Base-by-base conservation (phyloP, 2,329 filamentous ascomycete species). In the Microcyclospora tardicrescens region DNA sequence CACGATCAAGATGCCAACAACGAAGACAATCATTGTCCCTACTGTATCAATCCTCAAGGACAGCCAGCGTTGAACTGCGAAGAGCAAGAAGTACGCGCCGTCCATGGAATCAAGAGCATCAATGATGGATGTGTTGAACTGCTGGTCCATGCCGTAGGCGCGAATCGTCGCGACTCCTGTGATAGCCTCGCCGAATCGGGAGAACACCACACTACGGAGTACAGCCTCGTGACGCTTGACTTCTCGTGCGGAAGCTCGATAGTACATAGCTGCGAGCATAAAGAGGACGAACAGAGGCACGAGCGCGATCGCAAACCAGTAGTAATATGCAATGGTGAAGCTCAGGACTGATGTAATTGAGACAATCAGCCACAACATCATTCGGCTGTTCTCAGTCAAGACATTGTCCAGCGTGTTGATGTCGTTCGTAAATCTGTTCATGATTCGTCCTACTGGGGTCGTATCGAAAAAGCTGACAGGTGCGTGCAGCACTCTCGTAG, bases 391-490 rank as follows among this genome's bases (percentile, higher is more conserved):
- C 10, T 38, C 39, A 13, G 19, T 28, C 3, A 44, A 16, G 9
- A 35, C 19, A 15, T 43, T 43, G 49, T 95, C 87, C 14, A 95
- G 71, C 6, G 84, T 77, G 58, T 95, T 85, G 9, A 95, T 73
- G 58, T 95, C 87, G 60, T 94, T 94, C 59, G 86, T 94, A 63
- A 96, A 95, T 10, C 89, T 76, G 62, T 95, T 95, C 77, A 94
- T 93, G 50, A 96, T 69, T 60, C 93, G 86, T 10, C 87, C 87
- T 0, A 94, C 71, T 2, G 87, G 89, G 0, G 87, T 95, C 2
- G 87, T 82, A 55, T 95, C 87, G 52, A 95, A 95, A 63, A 95
- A 95, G 56, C 81, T 84, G 67, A 95, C 93, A 56, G 84, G 86
- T 16, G 89, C 87, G 47, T 84, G 75, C n/a, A 83, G 79, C 11